Conservation (phyloP, 768 basidiomycete genomes). For the Suillus discolor region DNA sequence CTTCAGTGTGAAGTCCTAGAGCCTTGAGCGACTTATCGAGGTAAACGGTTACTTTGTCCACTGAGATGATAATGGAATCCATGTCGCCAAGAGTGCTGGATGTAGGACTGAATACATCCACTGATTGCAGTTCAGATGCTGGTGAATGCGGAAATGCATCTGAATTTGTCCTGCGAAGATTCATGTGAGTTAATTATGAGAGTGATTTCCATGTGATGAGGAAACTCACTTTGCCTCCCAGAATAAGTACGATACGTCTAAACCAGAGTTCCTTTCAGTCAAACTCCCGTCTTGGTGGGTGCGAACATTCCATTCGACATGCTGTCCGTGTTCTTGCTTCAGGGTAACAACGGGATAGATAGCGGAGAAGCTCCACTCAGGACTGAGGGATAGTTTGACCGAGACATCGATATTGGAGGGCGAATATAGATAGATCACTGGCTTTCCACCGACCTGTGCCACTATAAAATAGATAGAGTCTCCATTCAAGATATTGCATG, state of each 20-base stretch:
- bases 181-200: neutral
- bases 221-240: neutral
- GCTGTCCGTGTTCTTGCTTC: neutral
- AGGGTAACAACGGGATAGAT: neutral
- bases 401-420: neutral
- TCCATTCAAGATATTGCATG: neutral
- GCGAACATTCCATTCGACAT: neutral
- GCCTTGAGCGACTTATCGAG: neutral
- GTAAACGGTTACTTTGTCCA: neutral
- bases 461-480: neutral
- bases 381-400: neutral
- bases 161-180: neutral
- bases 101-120: neutral
- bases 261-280: neutral
- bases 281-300: neutral
- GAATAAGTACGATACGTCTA: neutral
- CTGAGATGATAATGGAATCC: neutral
- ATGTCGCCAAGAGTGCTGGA: neutral
- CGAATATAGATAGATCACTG: slow-evolving; percentile 8
- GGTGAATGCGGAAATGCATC: neutral
- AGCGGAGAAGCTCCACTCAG: slow-evolving; percentile 5
- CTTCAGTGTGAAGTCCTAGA: neutral
- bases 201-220: neutral
- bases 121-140: neutral
- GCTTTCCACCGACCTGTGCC: neutral